A percentile compares a stretch with the other conserved stretches of the same genome.
phyloP scores from a whole-genome alignment of 2,329 filamentous ascomycete species.

The Penicillium psychrosexuale region DNA sequence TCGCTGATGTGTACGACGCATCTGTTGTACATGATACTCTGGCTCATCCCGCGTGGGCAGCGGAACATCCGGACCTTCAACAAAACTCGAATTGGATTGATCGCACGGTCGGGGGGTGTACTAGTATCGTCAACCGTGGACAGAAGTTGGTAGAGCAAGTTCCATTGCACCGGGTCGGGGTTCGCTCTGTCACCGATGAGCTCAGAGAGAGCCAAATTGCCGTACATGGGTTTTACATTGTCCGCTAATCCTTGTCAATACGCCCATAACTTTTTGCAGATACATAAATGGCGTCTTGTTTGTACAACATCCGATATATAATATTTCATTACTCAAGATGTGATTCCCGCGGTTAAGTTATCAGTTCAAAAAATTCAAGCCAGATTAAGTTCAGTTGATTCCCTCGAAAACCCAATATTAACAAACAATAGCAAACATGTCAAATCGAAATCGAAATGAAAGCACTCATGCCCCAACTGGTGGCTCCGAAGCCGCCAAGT shows the following conservation, averaged over 20 bases:
- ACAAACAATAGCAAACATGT: neutral
- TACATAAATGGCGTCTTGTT: neutral
- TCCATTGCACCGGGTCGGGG: constrained; percentile 58
- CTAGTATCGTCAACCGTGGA: constrained; percentile 49
- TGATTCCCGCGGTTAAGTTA: neutral
- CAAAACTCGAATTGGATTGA: constrained; percentile 41
- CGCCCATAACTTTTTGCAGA: neutral
- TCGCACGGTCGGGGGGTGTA: constrained; percentile 47
- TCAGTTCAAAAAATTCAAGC: neutral
- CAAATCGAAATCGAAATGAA: no score
- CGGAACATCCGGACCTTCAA: constrained; percentile 26
- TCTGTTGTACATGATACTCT: constrained; percentile 37
- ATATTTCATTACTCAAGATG: neutral
- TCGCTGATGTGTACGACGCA: constrained; percentile 42
- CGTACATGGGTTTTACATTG: constrained; percentile 41
- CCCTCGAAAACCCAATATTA: neutral
- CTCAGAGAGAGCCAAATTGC: constrained; percentile 47
- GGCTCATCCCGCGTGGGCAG: constrained; percentile 39
- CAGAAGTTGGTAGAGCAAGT: constrained; percentile 58
- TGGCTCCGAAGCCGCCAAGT: constrained; percentile 55
- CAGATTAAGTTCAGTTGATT: neutral
- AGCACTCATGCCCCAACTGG: constrained; percentile 17
- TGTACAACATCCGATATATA: neutral
- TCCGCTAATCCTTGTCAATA: constrained; percentile 17
- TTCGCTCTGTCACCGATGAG: constrained; percentile 48